phyloP scores from a whole-genome alignment of 208 protist species.

The Phytomonas sp. region DNA sequence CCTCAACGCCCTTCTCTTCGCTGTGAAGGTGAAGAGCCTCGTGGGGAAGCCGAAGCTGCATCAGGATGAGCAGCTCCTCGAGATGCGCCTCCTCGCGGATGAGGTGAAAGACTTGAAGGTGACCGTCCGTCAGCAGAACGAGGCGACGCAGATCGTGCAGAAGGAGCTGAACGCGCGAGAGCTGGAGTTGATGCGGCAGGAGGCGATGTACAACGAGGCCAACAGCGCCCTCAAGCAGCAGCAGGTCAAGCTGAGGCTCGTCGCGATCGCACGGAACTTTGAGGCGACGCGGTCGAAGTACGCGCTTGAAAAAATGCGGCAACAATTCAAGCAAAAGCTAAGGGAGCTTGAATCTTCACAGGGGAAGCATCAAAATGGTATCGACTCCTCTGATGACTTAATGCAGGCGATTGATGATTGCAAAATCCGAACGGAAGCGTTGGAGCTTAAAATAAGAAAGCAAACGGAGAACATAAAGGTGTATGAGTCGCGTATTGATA shows the following conservation, averaged over 20 bases:
- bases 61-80: slow-evolving; percentile 67
- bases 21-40: slow-evolving; percentile 46
- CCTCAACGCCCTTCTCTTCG: slow-evolving; percentile 58
- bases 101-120: slow-evolving; percentile 76
- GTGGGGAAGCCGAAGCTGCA: slow-evolving; percentile 48
- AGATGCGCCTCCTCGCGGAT: slow-evolving; percentile 69
- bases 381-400: slow-evolving; percentile 15
- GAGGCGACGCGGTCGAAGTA: slow-evolving; percentile 32
- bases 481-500: slow-evolving; percentile 22
- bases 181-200: slow-evolving; percentile 82
- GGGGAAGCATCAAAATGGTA: slow-evolving; percentile 17
- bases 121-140: slow-evolving; percentile 41
- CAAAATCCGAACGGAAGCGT: slow-evolving; percentile 26
- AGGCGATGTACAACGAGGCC: slow-evolving; percentile 51
- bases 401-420: slow-evolving; percentile 33
- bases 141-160: slow-evolving; percentile 69
- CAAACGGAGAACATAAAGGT: slow-evolving; percentile 22
- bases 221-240: slow-evolving; percentile 22
- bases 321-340: slow-evolving; percentile 28
- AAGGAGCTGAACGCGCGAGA: slow-evolving; percentile 76
- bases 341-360: slow-evolving; percentile 27
- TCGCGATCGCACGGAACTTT: slow-evolving; percentile 37
- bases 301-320: slow-evolving; percentile 22
- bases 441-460: slow-evolving; percentile 32
- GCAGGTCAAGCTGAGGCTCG: slow-evolving; percentile 32